Conservation (phyloP, 208 protist genomes). For the Crithidia fasciculata region DNA sequence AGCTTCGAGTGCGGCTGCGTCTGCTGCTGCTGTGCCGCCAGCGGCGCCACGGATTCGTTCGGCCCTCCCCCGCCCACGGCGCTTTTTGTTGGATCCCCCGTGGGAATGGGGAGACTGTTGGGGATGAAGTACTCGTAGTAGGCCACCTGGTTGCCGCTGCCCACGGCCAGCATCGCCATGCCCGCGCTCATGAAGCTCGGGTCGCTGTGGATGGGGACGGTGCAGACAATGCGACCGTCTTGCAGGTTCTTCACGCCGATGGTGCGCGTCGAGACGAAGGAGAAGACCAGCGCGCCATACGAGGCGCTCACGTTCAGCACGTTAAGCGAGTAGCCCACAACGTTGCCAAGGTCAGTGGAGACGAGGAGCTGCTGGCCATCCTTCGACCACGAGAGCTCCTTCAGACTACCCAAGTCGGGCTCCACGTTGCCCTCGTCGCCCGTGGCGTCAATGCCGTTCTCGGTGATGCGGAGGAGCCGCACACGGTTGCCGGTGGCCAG, state of each 20-base stretch:
- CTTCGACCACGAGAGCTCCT: slow-evolving; percentile 66
- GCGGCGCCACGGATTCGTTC: neutral
- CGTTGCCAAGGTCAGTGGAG: slow-evolving; percentile 70
- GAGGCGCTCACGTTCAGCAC: slow-evolving; percentile 81
- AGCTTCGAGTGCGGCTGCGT: slow-evolving; percentile 46
- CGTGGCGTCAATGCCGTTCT: slow-evolving; percentile 43
- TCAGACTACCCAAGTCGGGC: slow-evolving; percentile 8
- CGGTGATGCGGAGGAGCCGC: slow-evolving; percentile 62
- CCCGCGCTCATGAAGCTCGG: slow-evolving; percentile 87
- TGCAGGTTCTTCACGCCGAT: slow-evolving; percentile 86
- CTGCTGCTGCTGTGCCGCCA: slow-evolving; percentile 18
- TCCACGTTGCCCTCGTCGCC: slow-evolving; percentile 32
- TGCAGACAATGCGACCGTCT: slow-evolving; percentile 69
- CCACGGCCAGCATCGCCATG: slow-evolving; percentile 84
- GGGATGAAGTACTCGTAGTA: slow-evolving; percentile 88
- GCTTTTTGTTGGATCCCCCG: slow-evolving; percentile 9
- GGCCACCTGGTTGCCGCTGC: slow-evolving; percentile 75
- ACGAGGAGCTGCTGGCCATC: slow-evolving; percentile 92
- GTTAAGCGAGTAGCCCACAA: slow-evolving; percentile 81
- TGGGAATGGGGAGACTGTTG: slow-evolving; percentile 40
- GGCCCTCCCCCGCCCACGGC: neutral
- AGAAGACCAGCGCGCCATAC: slow-evolving; percentile 79
- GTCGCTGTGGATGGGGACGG: slow-evolving; percentile 83
- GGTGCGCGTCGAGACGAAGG: slow-evolving; percentile 85
- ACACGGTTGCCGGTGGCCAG: slow-evolving; percentile 52